Evolutionary conservation across 2,329 filamentous ascomycete species (phyloP).

Genomic region (Alternaria panax): DNA sequence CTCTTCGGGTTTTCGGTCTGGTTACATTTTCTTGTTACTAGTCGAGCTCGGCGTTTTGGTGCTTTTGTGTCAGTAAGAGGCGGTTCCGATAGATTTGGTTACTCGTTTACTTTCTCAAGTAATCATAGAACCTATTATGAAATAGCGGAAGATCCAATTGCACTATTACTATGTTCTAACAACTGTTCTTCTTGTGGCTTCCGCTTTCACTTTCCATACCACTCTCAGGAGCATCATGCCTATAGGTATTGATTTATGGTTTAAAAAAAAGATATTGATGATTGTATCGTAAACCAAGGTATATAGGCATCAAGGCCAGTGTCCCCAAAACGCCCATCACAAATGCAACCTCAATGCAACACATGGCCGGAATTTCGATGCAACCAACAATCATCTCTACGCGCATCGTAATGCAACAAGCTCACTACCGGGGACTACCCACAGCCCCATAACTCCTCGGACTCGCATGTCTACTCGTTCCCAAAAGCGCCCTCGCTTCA

Average conservation of each 20-base stretch:
- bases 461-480: slow-evolving; percentile 43
- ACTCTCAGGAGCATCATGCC: not conserved
- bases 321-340: not conserved
- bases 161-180: not conserved
- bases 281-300: not conserved
- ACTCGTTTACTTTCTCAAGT: not conserved
- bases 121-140: not conserved
- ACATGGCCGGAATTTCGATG: not conserved
- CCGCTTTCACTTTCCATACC: not conserved
- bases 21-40: slow-evolving; percentile 7
- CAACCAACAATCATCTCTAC: not conserved
- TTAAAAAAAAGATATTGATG: too few relatives aligned
- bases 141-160: not conserved
- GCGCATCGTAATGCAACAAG: not conserved
- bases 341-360: not conserved
- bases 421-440: slow-evolving; percentile 20
- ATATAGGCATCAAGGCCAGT: not conserved
- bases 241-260: not conserved
- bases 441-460: slow-evolving; percentile 44
- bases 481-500: slow-evolving; percentile 48
- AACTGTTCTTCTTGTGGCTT: too few relatives aligned
- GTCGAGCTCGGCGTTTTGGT: slow-evolving; percentile 18
- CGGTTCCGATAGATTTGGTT: not conserved
- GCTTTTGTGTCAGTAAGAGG: not conserved
- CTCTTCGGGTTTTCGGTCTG: slow-evolving; percentile 6